phyloP scores from a whole-genome alignment of 2,329 filamentous ascomycete genomes.

The Pseudopithomyces maydicus region DNA sequence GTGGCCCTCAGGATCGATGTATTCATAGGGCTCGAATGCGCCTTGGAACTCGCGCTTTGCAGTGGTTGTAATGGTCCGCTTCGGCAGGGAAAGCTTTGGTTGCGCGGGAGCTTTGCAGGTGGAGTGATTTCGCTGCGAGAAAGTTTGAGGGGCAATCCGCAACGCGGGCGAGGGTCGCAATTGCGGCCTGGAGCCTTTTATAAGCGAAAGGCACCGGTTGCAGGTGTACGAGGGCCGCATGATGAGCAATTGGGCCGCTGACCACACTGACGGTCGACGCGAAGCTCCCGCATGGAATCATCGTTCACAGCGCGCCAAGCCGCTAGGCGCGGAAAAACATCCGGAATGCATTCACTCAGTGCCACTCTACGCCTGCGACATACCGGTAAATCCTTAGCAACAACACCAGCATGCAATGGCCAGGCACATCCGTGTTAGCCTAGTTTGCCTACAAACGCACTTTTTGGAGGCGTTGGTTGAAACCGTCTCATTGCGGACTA shows the following conservation, averaged over 20 bases:
- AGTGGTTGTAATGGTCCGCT: conserved; percentile 38
- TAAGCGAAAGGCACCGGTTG: conserved; percentile 43
- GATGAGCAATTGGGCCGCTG: conserved; percentile 21
- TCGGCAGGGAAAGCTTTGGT: conserved; percentile 29
- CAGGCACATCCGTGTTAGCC: background rate
- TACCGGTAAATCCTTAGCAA: background rate
- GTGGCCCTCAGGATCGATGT: conserved; percentile 41
- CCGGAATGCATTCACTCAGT: background rate
- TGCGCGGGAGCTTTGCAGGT: conserved; percentile 32
- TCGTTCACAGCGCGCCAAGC: conserved; percentile 24
- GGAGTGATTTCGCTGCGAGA: conserved; percentile 36
- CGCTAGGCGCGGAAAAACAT: conserved; percentile 14
- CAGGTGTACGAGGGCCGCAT: conserved; percentile 50
- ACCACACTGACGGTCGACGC: conserved; percentile 8
- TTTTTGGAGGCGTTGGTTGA: background rate
- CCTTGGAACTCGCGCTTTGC: conserved; percentile 31
- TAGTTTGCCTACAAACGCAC: too few species aligned
- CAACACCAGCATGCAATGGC: background rate
- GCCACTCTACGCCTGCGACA: too few species aligned
- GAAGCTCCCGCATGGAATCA: conserved; percentile 17
- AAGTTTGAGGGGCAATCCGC: conserved; percentile 29
- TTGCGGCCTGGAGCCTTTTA: conserved; percentile 37
- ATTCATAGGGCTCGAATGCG: conserved; percentile 41
- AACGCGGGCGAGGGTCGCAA: conserved; percentile 28
- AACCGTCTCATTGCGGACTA: background rate